A percentile compares a stretch with the other conserved stretches of the same genome.
These are phyloP conservation scores for Escallonia rubra DNA, from an alignment of 129 eudicot genomes.

Conservation along the genomic window DNA sequence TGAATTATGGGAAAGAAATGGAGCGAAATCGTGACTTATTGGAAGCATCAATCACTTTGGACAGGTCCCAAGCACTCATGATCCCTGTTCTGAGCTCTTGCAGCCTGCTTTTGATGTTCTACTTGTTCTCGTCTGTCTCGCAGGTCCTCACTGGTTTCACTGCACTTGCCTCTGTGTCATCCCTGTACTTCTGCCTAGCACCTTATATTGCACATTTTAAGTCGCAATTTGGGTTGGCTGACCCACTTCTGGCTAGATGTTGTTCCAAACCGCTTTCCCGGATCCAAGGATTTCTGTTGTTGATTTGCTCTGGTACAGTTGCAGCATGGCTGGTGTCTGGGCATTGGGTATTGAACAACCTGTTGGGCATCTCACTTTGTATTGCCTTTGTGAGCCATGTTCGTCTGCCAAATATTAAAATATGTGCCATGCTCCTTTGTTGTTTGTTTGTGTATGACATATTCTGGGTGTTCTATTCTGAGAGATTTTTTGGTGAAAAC, in stretches of 20 bases:
- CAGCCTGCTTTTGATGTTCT: conserved; percentile 88
- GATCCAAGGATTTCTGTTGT: conserved; percentile 53
- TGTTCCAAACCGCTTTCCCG: conserved; percentile 80
- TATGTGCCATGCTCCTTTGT: conserved; percentile 83
- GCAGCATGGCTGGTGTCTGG: conserved; percentile 87
- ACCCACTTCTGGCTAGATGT: conserved; percentile 72
- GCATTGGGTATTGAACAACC: conserved; percentile 82
- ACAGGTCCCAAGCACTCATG: conserved; percentile 92
- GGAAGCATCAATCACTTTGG: conserved; percentile 86
- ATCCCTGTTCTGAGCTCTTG: conserved; percentile 94
- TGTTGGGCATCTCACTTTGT: conserved; percentile 94
- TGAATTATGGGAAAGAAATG: conserved; percentile 88
- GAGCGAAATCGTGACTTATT: conserved; percentile 80
- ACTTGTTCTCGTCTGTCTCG: conserved; percentile 91
- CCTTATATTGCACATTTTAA: conserved; percentile 58
- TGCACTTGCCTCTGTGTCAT: conserved; percentile 67
- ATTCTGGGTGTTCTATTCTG: conserved; percentile 95
- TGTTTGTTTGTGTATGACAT: conserved; percentile 88
- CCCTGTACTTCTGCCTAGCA: conserved; percentile 71
- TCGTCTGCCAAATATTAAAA: conserved; percentile 92
- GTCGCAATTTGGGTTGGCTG: conserved; percentile 60
- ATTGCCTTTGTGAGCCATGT: conserved; percentile 97
- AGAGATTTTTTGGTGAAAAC: conserved; percentile 84
- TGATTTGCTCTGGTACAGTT: conserved; percentile 48
- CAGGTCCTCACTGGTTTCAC: conserved; percentile 92